Conservation (phyloP, 208 protist genomes). For the Crithidia sp. region DNA sequence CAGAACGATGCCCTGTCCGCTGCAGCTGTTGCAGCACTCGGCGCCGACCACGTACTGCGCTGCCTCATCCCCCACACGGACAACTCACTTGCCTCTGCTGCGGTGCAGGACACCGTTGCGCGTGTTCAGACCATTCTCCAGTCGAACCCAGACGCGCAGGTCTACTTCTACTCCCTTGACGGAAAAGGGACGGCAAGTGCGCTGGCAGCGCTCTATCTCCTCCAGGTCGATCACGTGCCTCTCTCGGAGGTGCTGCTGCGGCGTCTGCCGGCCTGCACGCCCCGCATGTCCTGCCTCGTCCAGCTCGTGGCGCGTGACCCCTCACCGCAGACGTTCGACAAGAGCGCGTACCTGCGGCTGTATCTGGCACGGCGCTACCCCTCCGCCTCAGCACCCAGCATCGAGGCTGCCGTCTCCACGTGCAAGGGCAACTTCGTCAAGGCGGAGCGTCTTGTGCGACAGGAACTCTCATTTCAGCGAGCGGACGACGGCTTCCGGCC, state of each 20-base stretch:
- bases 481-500: slow-evolving; percentile 5
- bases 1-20: slow-evolving; percentile 9
- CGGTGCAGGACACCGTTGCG: slow-evolving; percentile 9
- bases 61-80: slow-evolving; percentile 11
- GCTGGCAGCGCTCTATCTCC: slow-evolving; percentile 32
- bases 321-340: slow-evolving; percentile 23
- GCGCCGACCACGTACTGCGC: slow-evolving; percentile 17
- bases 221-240: slow-evolving; percentile 24
- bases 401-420: slow-evolving; percentile 37
- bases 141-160: slow-evolving; percentile 15
- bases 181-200: slow-evolving; percentile 39
- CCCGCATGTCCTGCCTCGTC: slow-evolving; percentile 28
- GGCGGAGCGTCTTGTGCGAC: slow-evolving; percentile 29
- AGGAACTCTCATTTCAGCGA: slow-evolving; percentile 31
- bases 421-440: slow-evolving; percentile 26
- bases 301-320: slow-evolving; percentile 28
- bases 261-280: slow-evolving; percentile 32
- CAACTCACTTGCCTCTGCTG: background rate
- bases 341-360: slow-evolving; percentile 11
- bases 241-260: slow-evolving; percentile 23
- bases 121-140: slow-evolving; percentile 12
- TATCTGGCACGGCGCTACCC: slow-evolving; percentile 42
- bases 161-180: slow-evolving; percentile 37
- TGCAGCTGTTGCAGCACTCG: background rate
- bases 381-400: background rate